Conservation (phyloP, 2,329 filamentous ascomycete genomes). For the Colletotrichum navitas region DNA sequence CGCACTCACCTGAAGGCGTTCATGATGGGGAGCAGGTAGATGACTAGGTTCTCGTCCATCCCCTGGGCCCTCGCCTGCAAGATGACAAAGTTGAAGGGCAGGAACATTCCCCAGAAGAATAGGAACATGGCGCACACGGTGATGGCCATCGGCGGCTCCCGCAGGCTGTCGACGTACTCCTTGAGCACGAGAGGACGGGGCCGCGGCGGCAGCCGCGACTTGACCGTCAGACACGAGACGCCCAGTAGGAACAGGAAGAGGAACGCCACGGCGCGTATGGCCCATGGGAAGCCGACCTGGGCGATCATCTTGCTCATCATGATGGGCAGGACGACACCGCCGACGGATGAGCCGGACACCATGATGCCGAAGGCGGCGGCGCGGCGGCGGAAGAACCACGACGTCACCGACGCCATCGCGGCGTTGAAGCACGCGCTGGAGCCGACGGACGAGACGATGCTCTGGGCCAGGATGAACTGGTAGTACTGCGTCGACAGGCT, state of each 20-base stretch:
- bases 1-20: conserved; percentile 62
- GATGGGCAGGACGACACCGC: conserved; percentile 71
- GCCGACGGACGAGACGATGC: conserved; percentile 56
- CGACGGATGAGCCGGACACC: conserved; percentile 66
- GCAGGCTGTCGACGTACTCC: conserved; percentile 62
- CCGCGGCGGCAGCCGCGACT: conserved; percentile 59
- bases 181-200: conserved; percentile 58
- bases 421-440: conserved; percentile 59
- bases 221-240: conserved; percentile 54
- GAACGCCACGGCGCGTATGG: conserved; percentile 62
- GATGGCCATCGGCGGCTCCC: conserved; percentile 59
- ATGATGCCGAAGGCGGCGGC: conserved; percentile 67
- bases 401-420: conserved; percentile 57
- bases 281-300: conserved; percentile 60
- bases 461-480: conserved; percentile 59
- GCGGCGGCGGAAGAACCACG: conserved; percentile 66
- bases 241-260: conserved; percentile 56
- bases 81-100: conserved; percentile 67
- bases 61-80: conserved; percentile 61
- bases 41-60: conserved; percentile 55
- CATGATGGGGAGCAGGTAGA: conserved; percentile 69
- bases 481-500: conserved; percentile 62
- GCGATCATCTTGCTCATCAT: conserved; percentile 69
- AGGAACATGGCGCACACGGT: conserved; percentile 63
- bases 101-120: conserved; percentile 67